These are phyloP conservation scores for Geranium rotundifolium DNA, from an alignment of 345 rosid genomes.

Conservation along the genomic window DNA sequence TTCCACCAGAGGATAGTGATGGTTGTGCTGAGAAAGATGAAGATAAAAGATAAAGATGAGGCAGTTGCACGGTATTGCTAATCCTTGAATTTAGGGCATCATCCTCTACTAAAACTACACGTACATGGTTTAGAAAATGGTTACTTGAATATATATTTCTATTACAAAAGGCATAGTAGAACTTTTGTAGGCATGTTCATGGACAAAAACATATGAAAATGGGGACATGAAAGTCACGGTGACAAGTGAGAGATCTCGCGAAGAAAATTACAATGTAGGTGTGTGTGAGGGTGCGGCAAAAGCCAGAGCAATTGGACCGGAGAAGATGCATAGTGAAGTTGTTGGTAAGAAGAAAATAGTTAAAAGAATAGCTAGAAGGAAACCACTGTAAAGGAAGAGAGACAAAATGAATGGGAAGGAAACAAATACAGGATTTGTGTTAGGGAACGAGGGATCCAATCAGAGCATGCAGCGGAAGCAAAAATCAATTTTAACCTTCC, in stretches of 20 bases:
- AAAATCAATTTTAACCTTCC: too few species aligned
- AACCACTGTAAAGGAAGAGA: constrained; percentile 40
- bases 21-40: constrained; percentile 26
- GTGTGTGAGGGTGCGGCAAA: constrained; percentile 12
- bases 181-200: constrained; percentile 24
- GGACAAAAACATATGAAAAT: constrained; percentile 43
- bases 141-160: too few species aligned
- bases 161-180: not conserved
- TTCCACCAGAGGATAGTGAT: constrained; percentile 21
- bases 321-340: constrained; percentile 29
- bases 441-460: too few species aligned
- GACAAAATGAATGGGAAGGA: constrained; percentile 42
- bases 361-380: constrained; percentile 42
- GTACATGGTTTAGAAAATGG: not conserved
- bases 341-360: constrained; percentile 35
- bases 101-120: too few species aligned
- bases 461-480: too few species aligned
- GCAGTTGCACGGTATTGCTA: constrained; percentile 36
- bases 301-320: constrained; percentile 20
- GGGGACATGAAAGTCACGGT: constrained; percentile 65
- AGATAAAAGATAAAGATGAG: constrained; percentile 27
- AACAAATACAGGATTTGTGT: too few species aligned
- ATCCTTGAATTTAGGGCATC: not conserved
- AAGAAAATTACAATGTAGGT: constrained; percentile 31
- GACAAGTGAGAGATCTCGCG: constrained; percentile 52